phyloP scores from a whole-genome alignment of 768 basidiomycete species.

The Lentinula aciculospora region DNA sequence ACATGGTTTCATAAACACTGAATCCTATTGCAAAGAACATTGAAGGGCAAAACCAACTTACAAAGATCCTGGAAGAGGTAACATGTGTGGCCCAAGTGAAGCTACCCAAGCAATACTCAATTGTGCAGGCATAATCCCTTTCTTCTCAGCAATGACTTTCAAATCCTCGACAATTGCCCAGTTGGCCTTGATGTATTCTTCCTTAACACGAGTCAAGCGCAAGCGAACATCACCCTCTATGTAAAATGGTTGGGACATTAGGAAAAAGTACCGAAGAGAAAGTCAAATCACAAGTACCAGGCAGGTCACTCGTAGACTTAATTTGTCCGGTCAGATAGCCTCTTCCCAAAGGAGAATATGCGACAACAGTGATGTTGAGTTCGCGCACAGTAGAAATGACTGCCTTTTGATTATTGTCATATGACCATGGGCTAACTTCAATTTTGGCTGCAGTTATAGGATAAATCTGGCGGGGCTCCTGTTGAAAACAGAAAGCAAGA shows the following conservation, averaged over 20 bases:
- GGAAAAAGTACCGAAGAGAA: neutral
- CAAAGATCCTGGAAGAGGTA: conserved; percentile 45
- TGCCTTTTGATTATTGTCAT: conserved; percentile 22
- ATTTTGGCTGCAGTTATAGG: conserved; percentile 27
- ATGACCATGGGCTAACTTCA: conserved; percentile 27
- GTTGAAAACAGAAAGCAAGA: conserved; percentile 21
- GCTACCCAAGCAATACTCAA: conserved; percentile 38
- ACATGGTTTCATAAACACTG: neutral
- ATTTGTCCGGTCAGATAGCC: conserved; percentile 37
- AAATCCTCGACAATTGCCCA: conserved; percentile 37
- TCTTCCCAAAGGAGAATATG: conserved; percentile 33
- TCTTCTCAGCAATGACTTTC: conserved; percentile 33
- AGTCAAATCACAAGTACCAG: conserved; percentile 13
- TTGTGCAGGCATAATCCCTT: conserved; percentile 37
- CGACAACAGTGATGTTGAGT: conserved; percentile 29
- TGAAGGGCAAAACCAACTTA: neutral
- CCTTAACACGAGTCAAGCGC: conserved; percentile 35
- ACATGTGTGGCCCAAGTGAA: conserved; percentile 32
- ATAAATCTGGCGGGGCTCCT: conserved; percentile 21
- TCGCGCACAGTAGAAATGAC: conserved; percentile 26
- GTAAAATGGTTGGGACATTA: neutral
- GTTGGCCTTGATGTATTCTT: conserved; percentile 40
- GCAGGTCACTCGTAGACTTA: conserved; percentile 30
- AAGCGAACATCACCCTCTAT: conserved; percentile 36
- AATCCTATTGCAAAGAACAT: neutral